Base-by-base conservation (phyloP, 2,329 filamentous ascomycete genomes). In the Exophiala calicioides region DNA sequence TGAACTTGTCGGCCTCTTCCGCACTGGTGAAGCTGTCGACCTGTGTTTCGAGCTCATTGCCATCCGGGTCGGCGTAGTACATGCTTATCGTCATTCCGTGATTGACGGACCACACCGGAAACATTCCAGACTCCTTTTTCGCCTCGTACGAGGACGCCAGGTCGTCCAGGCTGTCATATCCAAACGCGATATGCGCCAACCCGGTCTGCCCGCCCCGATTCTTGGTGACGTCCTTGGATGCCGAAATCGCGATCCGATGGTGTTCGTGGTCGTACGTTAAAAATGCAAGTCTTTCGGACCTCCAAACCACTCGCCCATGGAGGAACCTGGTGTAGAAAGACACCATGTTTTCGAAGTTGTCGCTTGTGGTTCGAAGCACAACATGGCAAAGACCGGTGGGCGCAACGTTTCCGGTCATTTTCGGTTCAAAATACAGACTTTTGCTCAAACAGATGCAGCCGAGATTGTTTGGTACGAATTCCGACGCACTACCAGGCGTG, bases 61-160 rank as follows among this genome's bases (percentile, higher is more conserved):
- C 69, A 55, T 77, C 73, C 4, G 73, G 73, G 56, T 77, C 74
- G 6, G 52, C 46, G 55, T 76, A 77, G 57, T 77, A 77, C 29
- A 76, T 68, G 52, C 65, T 68, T 0, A 64, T 71, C 1, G 68
- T 76, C 1, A 65, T 63, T 3, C 75, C 74, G 55, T 77, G 74
- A 54, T 77, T 74, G 21, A 74, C 62, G 46, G 59, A 66, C 69
- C 70, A 74, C 3, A 62, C 21, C 0, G 74, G 74, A 10, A 44
- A 13, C 10, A 37, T 37, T 4, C 34, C 34, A 15, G 10, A 13
- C 1, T 18, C 34, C 20, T 37, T 37, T 23, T 58, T 6, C 51
- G 70, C 62, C 26, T 52, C 49, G 53, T 73, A 75, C 3, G 67
- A 60, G 2, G 56, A 39, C 4, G 63, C 16, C 8, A 74, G 61